Evolutionary conservation across 306 rosid genomes (phyloP).

Genomic region (Trichosanthes truncata): DNA sequence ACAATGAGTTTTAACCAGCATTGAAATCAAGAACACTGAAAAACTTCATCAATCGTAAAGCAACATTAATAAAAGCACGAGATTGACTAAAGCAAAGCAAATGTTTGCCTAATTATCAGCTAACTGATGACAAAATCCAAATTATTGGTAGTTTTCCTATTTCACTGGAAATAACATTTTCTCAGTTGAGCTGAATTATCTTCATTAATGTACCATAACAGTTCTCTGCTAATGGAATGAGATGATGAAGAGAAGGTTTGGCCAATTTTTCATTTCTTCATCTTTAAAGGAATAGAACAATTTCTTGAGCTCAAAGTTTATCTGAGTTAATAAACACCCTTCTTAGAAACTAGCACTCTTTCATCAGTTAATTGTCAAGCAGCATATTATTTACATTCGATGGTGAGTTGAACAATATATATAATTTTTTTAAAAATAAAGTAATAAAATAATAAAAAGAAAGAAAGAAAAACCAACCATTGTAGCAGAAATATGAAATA

Average conservation of each 20-base stretch:
- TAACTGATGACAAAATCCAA: neutral
- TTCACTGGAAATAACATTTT: neutral
- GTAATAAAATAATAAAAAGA: neutral
- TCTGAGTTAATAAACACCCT: neutral
- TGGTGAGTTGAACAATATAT: neutral
- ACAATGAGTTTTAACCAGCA: neutral
- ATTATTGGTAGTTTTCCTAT: neutral
- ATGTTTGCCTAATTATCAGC: neutral
- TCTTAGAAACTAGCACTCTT: neutral
- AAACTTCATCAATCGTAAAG: neutral
- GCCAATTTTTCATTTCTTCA: neutral
- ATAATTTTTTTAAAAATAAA: neutral
- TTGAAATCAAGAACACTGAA: neutral
- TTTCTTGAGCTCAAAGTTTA: neutral
- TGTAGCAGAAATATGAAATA: neutral
- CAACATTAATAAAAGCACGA: neutral
- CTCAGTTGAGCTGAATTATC: neutral
- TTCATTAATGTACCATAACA: neutral
- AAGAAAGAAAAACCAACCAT: neutral
- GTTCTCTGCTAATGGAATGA: neutral
- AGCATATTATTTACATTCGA: neutral
- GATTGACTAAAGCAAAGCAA: neutral
- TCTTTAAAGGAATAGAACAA: neutral
- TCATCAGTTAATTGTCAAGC: neutral
- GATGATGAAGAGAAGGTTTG: neutral